phyloP scores from a whole-genome alignment of 1,284 basidiomycete genomes.

The Pascua guehoae region DNA sequence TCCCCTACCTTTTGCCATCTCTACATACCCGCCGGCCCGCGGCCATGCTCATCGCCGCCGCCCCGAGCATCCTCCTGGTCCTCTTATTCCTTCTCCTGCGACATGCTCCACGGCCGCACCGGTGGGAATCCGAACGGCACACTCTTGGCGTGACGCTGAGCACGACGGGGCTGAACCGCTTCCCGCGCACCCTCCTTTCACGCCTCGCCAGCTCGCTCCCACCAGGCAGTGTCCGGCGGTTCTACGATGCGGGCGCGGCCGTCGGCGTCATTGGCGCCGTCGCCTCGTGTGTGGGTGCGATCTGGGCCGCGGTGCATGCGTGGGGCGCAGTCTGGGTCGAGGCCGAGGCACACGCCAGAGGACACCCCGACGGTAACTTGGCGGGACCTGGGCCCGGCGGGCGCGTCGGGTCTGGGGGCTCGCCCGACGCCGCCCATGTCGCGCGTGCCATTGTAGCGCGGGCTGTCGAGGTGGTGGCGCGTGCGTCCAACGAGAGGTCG shows the following conservation, averaged over 20 bases:
- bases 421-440: neutral
- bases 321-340: slow-evolving; percentile 35
- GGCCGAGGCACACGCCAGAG: slow-evolving; percentile 26
- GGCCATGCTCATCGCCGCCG: slow-evolving; percentile 25
- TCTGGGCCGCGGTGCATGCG: slow-evolving; percentile 25
- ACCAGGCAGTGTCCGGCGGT: neutral
- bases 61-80: slow-evolving; percentile 22
- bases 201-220: neutral
- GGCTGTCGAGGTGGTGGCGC: slow-evolving; percentile 1
- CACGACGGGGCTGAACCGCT: slow-evolving; percentile 25
- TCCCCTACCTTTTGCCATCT: no score
- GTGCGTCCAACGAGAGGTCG: neutral
- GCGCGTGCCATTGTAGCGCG: slow-evolving; percentile 4
- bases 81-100: slow-evolving; percentile 17
- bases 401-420: no score
- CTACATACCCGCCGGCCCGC: no score
- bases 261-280: slow-evolving; percentile 6
- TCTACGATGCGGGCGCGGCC: slow-evolving; percentile 25
- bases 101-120: slow-evolving; percentile 9
- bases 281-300: slow-evolving; percentile 15
- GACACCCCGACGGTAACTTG: neutral
- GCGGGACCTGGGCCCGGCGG: no score
- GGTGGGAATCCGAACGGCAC: slow-evolving; percentile 20
- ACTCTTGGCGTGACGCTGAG: slow-evolving; percentile 20
- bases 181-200: slow-evolving; percentile 14